These are phyloP conservation scores for Phaeolepiota aurea DNA, from an alignment of 768 basidiomycete genomes.

Conservation along the genomic window DNA sequence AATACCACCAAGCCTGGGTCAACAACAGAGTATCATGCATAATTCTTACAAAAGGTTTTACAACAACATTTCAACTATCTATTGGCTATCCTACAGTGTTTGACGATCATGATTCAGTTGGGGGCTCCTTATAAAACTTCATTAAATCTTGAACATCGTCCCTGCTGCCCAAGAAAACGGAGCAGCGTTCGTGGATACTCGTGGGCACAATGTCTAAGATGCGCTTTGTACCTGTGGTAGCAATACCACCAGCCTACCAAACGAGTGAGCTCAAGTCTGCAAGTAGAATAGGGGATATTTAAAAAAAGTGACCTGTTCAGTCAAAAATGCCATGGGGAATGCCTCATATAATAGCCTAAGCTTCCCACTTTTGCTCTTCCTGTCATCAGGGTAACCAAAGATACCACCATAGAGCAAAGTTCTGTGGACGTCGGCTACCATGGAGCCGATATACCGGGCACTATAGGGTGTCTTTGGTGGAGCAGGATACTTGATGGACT, in stretches of 20 bases:
- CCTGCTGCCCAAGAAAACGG: constrained; percentile 88
- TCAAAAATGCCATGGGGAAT: constrained; percentile 95
- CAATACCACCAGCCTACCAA: constrained; percentile 84
- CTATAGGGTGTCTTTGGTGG: constrained; percentile 79
- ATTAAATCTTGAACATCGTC: constrained; percentile 90
- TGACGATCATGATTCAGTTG: constrained; percentile 11
- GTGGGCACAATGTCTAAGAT: constrained; percentile 88
- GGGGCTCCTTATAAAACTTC: constrained; percentile 66
- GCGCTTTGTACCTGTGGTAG: constrained; percentile 90
- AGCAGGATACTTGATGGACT: constrained; percentile 86
- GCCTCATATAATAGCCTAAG: constrained; percentile 93
- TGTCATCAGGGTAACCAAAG: constrained; percentile 97
- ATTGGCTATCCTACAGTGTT: neutral
- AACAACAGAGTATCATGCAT: too few species aligned
- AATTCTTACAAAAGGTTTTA: too few species aligned
- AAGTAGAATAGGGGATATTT: neutral
- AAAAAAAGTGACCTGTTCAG: constrained; percentile 63
- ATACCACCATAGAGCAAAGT: constrained; percentile 97
- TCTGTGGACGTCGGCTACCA: constrained; percentile 98
- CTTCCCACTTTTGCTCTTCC: constrained; percentile 95
- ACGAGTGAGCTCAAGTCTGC: constrained; percentile 5
- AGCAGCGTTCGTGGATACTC: constrained; percentile 83
- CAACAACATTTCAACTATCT: constrained; percentile 4
- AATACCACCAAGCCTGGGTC: neutral
- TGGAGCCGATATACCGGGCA: constrained; percentile 92